Conservation (phyloP, 768 basidiomycete genomes). For the Pleurotus salmoneostramineus region DNA sequence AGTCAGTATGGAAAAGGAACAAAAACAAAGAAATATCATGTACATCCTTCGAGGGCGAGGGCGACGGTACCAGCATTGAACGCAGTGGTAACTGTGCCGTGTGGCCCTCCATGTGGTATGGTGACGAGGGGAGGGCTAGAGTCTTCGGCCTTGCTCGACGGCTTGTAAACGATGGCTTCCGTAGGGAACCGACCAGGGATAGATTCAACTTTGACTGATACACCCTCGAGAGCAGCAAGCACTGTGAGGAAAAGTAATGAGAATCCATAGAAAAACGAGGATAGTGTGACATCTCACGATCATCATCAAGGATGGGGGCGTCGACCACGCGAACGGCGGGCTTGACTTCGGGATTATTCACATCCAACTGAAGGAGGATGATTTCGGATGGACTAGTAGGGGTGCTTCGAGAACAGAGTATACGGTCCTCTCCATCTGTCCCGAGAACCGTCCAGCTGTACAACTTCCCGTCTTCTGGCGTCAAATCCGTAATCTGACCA, state of each 20-base stretch:
- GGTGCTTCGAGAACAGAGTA: constrained; percentile 50
- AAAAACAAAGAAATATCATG: constrained; percentile 17
- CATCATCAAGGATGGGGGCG: constrained; percentile 30
- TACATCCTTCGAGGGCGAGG: constrained; percentile 60
- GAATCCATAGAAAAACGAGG: background rate
- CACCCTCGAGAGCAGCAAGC: background rate
- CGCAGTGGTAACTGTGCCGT: constrained; percentile 40
- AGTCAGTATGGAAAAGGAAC: background rate
- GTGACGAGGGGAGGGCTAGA: constrained; percentile 42
- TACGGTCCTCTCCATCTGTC: constrained; percentile 35
- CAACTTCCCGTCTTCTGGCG: constrained; percentile 30
- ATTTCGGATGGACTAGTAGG: constrained; percentile 43
- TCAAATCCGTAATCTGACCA: constrained; percentile 41
- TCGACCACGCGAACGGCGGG: constrained; percentile 38
- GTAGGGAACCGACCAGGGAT: constrained; percentile 47
- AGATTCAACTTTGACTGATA: constrained; percentile 26
- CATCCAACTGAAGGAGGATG: constrained; percentile 37
- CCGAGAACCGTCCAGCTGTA: constrained; percentile 54
- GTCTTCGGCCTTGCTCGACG: constrained; percentile 15
- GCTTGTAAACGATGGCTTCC: constrained; percentile 52
- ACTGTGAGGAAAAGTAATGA: background rate
- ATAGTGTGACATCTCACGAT: constrained; percentile 27
- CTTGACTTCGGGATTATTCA: constrained; percentile 3
- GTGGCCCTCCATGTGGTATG: constrained; percentile 63
- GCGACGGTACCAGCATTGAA: constrained; percentile 42